Evolutionary conservation across 805 yeast genomes (phyloP), one percentile per base, ranked within the genome.

Genomic region (Ogataea henricii): DNA sequence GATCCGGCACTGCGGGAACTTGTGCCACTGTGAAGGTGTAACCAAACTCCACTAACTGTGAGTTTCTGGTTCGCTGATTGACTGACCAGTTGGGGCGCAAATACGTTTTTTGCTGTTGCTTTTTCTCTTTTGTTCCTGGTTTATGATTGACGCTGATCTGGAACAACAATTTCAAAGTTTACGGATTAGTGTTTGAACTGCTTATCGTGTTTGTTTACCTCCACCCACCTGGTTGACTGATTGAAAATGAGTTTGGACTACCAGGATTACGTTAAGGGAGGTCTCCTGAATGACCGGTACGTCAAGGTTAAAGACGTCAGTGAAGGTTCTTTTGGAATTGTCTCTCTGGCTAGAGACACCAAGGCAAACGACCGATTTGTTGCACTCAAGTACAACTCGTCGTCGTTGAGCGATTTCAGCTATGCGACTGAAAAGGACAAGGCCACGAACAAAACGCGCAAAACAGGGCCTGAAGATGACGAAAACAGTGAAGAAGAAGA

Each of bases 271-370:
- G 55, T 60, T 16, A 52, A 61, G 16, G 73, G 72, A n/a, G 66
- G 59, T 16, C 72, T 86, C 38, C 71, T 89, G 47, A 77, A 82
- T 50, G 73, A 73, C 46, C 73, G 87, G 47, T 92, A 89, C 69
- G 70, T 72, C 48, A 84, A 84, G 57, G 74, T 89, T 18, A 82
- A 80, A 48, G 88, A 83, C 61, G 79, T 92, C 49, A 88, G 91
- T 62, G 91, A 89, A 65, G 98, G 98, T 25, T 89, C 97, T 0
- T 92, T 89, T 66, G 98, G 98, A 43, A 78, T 87, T 40, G 98
- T 92, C 7, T 83, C 95, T 2, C 74, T 92, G 21, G 97, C 96
- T 8, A 83, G 82, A 58, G 96, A 92, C 65, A 73, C 76, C 21
- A 67, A 71, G 32, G 49, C 62, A 25, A 57, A 64, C 25, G 59